A percentile compares a stretch with the other conserved stretches of the same genome.
These are phyloP conservation scores for Cucurbita moschata DNA, from an alignment of 306 rosid genomes.

Conservation along the genomic window DNA sequence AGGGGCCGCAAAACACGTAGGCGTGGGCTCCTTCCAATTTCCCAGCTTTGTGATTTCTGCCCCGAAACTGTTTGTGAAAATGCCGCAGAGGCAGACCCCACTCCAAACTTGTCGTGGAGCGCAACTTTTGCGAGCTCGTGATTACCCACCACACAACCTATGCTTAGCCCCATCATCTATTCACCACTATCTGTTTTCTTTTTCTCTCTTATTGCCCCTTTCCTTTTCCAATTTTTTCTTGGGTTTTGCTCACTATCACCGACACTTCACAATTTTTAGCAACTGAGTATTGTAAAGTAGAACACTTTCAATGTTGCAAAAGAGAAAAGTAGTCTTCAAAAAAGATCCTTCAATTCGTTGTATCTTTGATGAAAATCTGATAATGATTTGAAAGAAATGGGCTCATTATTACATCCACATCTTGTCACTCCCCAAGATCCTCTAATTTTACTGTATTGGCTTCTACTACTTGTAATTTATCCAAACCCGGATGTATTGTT, in stretches of 20 bases:
- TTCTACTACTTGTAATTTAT: neutral
- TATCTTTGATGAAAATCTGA: neutral
- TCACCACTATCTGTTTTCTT: neutral
- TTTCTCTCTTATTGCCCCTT: neutral
- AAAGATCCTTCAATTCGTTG: neutral
- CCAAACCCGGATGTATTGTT: neutral
- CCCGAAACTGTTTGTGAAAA: neutral
- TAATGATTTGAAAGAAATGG: neutral
- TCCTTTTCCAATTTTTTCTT: neutral
- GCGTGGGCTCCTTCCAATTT: neutral
- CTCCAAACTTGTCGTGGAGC: neutral
- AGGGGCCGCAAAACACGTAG: neutral
- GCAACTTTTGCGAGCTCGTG: neutral
- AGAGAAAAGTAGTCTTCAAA: neutral
- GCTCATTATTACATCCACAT: neutral
- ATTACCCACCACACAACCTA: neutral
- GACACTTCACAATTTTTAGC: neutral
- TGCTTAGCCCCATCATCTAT: neutral
- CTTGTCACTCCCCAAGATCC: neutral
- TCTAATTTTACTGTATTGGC: neutral
- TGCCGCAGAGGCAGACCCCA: conserved; percentile 1
- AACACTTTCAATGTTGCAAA: neutral
- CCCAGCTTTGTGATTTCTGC: neutral
- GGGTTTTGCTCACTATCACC: neutral
- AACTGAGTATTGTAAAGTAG: neutral